Evolutionary conservation across 768 basidiomycete genomes (phyloP).

Genomic region (Sarcomyxa edulis): DNA sequence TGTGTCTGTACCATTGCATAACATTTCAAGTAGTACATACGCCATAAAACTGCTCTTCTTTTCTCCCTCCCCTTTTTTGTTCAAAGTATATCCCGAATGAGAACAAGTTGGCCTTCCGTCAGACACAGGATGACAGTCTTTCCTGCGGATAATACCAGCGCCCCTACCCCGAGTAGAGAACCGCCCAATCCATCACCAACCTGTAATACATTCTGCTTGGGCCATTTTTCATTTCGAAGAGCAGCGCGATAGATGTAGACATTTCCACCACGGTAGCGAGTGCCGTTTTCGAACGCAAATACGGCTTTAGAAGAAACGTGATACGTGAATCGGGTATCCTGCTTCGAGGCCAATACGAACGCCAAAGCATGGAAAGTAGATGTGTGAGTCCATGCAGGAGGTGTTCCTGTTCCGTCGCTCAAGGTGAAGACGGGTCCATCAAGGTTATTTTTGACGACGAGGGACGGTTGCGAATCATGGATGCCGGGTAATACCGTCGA

Average conservation of each 20-base stretch:
- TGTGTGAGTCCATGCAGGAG: conserved; percentile 61
- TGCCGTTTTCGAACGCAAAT: conserved; percentile 81
- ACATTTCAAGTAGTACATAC: no score
- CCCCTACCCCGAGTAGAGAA: conserved; percentile 72
- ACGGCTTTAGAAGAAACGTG: conserved; percentile 56
- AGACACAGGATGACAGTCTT: conserved; percentile 55
- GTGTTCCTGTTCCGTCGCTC: conserved; percentile 20
- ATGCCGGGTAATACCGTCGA: conserved; percentile 66
- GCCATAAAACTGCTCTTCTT: conserved; percentile 1
- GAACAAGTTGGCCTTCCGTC: conserved; percentile 70
- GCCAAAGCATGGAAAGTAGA: conserved; percentile 87
- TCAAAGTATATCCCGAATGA: conserved; percentile 29
- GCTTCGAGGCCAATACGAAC: conserved; percentile 92
- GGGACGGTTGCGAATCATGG: conserved; percentile 23
- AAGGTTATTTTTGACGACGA: conserved; percentile 67
- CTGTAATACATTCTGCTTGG: conserved; percentile 78
- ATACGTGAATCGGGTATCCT: conserved; percentile 82
- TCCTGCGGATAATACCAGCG: conserved; percentile 28
- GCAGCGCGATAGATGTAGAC: conserved; percentile 78
- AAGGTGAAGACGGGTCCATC: conserved; percentile 66
- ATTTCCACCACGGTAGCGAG: conserved; percentile 66
- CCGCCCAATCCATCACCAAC: conserved; percentile 68
- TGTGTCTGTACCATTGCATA: no score
- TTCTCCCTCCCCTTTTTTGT: conserved; percentile 1
- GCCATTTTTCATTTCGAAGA: conserved; percentile 46